Conservation (phyloP, 1,284 basidiomycete genomes). For the Exobasidium rhododendri region DNA sequence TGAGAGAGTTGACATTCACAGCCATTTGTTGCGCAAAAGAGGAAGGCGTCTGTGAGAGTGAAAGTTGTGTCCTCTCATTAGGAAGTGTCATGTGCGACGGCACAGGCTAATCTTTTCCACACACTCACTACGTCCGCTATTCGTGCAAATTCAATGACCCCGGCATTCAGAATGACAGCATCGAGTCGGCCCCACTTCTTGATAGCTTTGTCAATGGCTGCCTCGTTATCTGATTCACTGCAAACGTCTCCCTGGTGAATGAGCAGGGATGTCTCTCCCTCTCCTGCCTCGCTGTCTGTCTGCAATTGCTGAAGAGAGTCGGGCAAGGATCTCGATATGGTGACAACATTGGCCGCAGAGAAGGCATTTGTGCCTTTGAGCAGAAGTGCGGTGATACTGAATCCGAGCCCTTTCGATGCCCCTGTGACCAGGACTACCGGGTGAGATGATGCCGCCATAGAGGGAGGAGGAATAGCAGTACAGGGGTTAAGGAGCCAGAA, state of each 20-base stretch:
- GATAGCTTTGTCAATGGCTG: slow-evolving; percentile 64
- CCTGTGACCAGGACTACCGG: slow-evolving; percentile 47
- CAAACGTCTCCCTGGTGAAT: slow-evolving; percentile 65
- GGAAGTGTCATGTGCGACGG: neutral
- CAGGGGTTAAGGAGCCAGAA: too few relatives aligned
- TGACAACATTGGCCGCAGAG: slow-evolving; percentile 64
- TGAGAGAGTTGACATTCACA: slow-evolving; percentile 77
- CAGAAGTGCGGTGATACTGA: slow-evolving; percentile 67
- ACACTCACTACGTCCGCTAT: slow-evolving; percentile 15
- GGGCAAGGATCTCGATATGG: slow-evolving; percentile 69
- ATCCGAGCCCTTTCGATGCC: slow-evolving; percentile 67
- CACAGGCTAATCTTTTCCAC: neutral
- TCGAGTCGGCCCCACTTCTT: slow-evolving; percentile 66
- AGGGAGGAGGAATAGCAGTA: too few relatives aligned
- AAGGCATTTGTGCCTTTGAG: slow-evolving; percentile 55
- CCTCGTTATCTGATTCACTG: slow-evolving; percentile 61
- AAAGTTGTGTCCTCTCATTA: neutral
- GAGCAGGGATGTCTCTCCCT: slow-evolving; percentile 17
- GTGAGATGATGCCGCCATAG: neutral
- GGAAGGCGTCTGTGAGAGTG: slow-evolving; percentile 61
- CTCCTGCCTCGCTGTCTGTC: slow-evolving; percentile 26
- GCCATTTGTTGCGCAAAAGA: slow-evolving; percentile 63
- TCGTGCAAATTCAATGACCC: slow-evolving; percentile 59
- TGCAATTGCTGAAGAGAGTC: slow-evolving; percentile 64
- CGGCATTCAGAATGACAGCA: slow-evolving; percentile 75